Evolutionary conservation across 768 basidiomycete genomes (phyloP).

Genomic region (Tulasnella sp.): DNA sequence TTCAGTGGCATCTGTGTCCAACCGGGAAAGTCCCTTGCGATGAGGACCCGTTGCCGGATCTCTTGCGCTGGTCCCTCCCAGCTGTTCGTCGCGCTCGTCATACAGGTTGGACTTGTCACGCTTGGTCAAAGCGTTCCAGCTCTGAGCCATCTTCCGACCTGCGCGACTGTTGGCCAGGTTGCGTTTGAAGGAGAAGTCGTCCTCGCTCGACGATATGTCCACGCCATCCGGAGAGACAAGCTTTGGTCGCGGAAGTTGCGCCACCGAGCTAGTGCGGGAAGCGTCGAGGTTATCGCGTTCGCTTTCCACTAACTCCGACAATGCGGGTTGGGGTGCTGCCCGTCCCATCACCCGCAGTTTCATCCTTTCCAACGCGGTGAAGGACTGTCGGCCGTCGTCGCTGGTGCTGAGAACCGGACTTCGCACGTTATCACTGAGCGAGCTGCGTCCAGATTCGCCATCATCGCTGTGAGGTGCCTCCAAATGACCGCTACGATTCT

Average conservation of each 20-base stretch:
- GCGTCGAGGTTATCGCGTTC: not conserved
- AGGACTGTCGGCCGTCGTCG: not conserved
- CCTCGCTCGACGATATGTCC: slow-evolving; percentile 9
- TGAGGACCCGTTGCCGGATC: not conserved
- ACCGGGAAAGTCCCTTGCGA: not conserved
- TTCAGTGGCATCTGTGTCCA: not conserved
- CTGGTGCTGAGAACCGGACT: slow-evolving; percentile 17
- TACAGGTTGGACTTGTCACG: slow-evolving; percentile 7
- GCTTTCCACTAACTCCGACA: not conserved
- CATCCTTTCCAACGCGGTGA: slow-evolving; percentile 10
- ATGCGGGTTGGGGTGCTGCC: not conserved
- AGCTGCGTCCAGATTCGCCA: slow-evolving; percentile 20
- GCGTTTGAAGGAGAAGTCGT: slow-evolving; percentile 14
- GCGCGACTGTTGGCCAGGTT: slow-evolving; percentile 11
- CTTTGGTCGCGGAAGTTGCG: not conserved
- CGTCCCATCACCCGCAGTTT: slow-evolving; percentile 11
- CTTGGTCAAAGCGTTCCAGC: slow-evolving; percentile 25
- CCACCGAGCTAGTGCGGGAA: not conserved
- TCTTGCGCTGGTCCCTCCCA: not conserved
- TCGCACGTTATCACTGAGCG: slow-evolving; percentile 11
- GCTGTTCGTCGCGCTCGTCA: slow-evolving; percentile 12
- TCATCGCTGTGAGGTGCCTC: slow-evolving; percentile 10
- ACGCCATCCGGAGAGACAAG: not conserved
- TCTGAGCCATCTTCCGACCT: slow-evolving; percentile 15
- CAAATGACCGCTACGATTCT: not conserved